Evolutionary conservation across 164 flowering plant species (phyloP), one percentile per base, ranked within the genome.

Genomic region (Platanus orientalis): DNA sequence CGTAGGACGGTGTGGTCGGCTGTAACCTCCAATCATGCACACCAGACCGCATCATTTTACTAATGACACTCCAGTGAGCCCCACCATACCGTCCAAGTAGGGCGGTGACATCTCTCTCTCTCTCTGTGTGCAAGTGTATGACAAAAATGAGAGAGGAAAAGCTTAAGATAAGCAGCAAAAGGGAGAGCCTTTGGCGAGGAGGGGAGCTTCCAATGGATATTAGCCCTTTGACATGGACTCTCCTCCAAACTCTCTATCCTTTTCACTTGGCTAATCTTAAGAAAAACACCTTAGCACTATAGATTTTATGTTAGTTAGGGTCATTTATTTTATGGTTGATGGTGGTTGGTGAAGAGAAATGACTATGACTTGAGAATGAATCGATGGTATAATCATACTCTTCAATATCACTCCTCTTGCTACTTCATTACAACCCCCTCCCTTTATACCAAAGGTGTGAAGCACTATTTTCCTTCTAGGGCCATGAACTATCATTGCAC

Each of bases 91-190:
- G n/a, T n/a, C n/a, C n/a, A n/a, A n/a, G n/a, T n/a, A n/a, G n/a
- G n/a, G n/a, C n/a, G n/a, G n/a, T n/a, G n/a, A n/a, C n/a, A n/a
- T n/a, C n/a, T n/a, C n/a, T n/a, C n/a, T n/a, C n/a, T n/a, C n/a
- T n/a, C n/a, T n/a, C n/a, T n/a, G n/a, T n/a, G n/a, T n/a, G n/a
- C n/a, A n/a, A n/a, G n/a, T n/a, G n/a, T n/a, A n/a, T 3, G 0
- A 28, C 42, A 6, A 10, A 5, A 48, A 58, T 58, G 58, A 28
- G 42, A 9, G 57, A 64, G n/a, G 24, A 66, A 60, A 67, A 9
- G 58, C 59, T 54, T 67, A 69, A 62, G 67, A 67, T 69, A 69
- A 69, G 58, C 62, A 69, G 57, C 30, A 68, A 69, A 69, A 69
- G 60, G 51, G 62, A 61, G 59, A 67, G 60, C 70, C 66, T 47